These are phyloP conservation scores for Apiosordaria backusii DNA, from an alignment of 495 filamentous ascomycete genomes.

Conservation along the genomic window DNA sequence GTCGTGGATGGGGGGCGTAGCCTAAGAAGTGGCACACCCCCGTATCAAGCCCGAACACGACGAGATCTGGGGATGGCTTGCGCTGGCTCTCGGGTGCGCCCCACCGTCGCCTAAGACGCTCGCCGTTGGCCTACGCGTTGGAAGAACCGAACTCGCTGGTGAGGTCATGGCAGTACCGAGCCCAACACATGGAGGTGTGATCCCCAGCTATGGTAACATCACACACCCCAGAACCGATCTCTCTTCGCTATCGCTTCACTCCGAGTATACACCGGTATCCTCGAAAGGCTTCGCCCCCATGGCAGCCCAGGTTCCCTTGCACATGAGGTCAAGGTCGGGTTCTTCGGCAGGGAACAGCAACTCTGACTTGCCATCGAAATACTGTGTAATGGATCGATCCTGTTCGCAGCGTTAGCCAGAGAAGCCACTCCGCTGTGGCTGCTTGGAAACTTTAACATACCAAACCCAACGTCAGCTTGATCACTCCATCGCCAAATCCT, in stretches of 20 bases:
- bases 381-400: constrained; percentile 27
- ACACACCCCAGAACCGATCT: background rate
- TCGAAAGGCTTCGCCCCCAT: constrained; percentile 24
- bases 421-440: background rate
- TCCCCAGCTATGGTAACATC: background rate
- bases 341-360: constrained; percentile 24
- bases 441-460: constrained; percentile 12
- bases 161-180: no score
- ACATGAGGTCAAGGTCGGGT: constrained; percentile 27
- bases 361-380: constrained; percentile 28
- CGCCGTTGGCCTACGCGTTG: no score
- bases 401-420: constrained; percentile 8
- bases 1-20: no score
- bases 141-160: no score
- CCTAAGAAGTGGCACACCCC: no score
- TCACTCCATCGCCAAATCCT: constrained; percentile 25
- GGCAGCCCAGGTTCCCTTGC: constrained; percentile 22
- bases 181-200: background rate
- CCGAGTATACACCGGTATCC: constrained; percentile 26
- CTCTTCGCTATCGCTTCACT: background rate
- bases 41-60: no score
- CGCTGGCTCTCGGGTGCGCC: no score
- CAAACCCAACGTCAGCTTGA: constrained; percentile 32
- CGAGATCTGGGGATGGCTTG: no score
- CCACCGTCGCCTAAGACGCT: no score